Evolutionary conservation across 1,284 basidiomycete species (phyloP).

Genomic region (Moesziomyces globuligerus): DNA sequence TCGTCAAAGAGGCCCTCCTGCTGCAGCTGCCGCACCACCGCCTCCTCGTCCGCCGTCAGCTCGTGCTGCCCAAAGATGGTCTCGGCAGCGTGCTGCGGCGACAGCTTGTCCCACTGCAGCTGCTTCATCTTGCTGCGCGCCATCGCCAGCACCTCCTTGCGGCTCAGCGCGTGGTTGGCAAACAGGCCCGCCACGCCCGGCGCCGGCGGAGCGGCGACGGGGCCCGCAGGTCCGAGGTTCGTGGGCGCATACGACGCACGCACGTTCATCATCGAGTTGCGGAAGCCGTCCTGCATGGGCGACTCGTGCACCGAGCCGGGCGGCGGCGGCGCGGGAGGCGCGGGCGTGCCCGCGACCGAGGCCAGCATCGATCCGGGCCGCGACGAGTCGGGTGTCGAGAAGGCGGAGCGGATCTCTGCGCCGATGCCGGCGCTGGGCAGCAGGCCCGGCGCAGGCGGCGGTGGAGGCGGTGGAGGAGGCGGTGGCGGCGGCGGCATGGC

Average conservation of each 20-base stretch:
- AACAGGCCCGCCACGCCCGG: conserved; percentile 73
- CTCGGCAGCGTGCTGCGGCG: conserved; percentile 64
- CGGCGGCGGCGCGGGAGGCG: conserved; percentile 69
- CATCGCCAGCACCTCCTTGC: conserved; percentile 86
- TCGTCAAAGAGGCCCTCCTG: conserved; percentile 83
- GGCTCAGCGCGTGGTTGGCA: conserved; percentile 44
- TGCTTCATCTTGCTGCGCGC: conserved; percentile 95
- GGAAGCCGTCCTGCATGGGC: conserved; percentile 38
- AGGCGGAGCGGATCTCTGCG: conserved; percentile 42
- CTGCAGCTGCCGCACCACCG: conserved; percentile 48
- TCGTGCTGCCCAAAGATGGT: conserved; percentile 62
- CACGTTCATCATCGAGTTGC: conserved; percentile 64
- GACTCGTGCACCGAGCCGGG: conserved; percentile 43
- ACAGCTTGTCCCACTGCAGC: conserved; percentile 92
- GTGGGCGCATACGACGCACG: conserved; percentile 53
- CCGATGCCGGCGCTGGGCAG: conserved; percentile 14
- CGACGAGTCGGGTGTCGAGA: conserved; percentile 48
- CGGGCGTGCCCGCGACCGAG: conserved; percentile 67
- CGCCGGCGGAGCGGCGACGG: conserved; percentile 63
- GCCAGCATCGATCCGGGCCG: conserved; percentile 46
- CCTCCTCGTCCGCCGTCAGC: conserved; percentile 48
- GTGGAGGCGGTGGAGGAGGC: conserved; percentile 51
- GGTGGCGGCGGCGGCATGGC: conserved; percentile 52
- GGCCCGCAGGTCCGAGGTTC: conserved; percentile 56
- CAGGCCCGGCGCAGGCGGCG: conserved; percentile 39